These are phyloP conservation scores for Chlorophyllum brunneum DNA, from an alignment of 768 basidiomycete species.

Conservation along the genomic window DNA sequence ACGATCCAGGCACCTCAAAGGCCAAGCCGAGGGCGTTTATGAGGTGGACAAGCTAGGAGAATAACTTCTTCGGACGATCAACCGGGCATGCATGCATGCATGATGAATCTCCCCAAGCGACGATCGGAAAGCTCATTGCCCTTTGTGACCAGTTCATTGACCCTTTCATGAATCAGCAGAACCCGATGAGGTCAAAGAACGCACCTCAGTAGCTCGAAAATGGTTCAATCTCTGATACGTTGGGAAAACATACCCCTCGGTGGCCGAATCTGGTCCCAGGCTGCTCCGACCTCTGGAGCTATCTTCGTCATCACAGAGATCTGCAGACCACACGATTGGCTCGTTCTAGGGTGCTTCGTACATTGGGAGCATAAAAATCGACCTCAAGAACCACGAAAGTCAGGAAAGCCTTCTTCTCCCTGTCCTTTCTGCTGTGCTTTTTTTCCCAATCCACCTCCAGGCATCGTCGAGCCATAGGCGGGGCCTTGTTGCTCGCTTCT, in stretches of 20 bases:
- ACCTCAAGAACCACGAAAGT: not conserved
- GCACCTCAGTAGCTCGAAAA: not conserved
- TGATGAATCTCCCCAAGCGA: constrained; percentile 3
- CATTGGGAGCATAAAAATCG: not conserved
- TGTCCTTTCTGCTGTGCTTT: too few relatives aligned
- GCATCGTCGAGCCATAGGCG: too few relatives aligned
- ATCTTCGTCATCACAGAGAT: not conserved
- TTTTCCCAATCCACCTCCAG: too few relatives aligned
- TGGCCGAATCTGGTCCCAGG: constrained; percentile 5
- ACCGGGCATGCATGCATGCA: not conserved
- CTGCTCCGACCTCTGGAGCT: constrained; percentile 5
- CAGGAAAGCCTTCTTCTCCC: not conserved
- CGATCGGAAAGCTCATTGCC: constrained; percentile 6
- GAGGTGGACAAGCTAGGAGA: too few relatives aligned
- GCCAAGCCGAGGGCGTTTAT: too few relatives aligned
- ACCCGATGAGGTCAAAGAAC: not conserved
- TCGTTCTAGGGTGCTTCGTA: not conserved
- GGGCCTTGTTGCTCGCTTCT: too few relatives aligned
- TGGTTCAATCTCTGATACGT: constrained; percentile 3
- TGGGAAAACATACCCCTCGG: not conserved
- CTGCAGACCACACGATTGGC: not conserved
- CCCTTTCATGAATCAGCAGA: not conserved
- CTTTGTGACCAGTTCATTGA: not conserved
- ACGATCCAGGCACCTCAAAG: not conserved
- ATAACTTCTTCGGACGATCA: too few relatives aligned